Evolutionary conservation across 805 yeast species (phyloP).

Genomic region (Kodamaea kaohsiungensis): DNA sequence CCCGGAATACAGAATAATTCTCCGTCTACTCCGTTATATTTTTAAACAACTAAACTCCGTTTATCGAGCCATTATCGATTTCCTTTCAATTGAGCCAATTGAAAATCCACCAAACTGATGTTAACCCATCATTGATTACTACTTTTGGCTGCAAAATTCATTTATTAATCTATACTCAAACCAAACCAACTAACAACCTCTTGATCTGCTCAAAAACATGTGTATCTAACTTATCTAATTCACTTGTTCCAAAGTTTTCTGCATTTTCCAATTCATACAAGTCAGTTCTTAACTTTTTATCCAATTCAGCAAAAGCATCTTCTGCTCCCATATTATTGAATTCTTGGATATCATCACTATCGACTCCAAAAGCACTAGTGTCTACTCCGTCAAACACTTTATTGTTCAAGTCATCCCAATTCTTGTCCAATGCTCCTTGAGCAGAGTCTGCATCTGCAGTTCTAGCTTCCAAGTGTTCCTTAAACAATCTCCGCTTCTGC

Average conservation of each 20-base stretch:
- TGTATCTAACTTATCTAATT: slow-evolving; percentile 30
- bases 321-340: slow-evolving; percentile 33
- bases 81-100: too few relatives aligned
- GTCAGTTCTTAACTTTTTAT: slow-evolving; percentile 14
- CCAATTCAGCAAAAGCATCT: slow-evolving; percentile 26
- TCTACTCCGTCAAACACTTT: slow-evolving; percentile 26
- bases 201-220: not conserved
- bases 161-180: not conserved
- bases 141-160: too few relatives aligned
- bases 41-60: too few relatives aligned
- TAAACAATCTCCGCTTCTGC: slow-evolving; percentile 39
- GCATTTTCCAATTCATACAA: slow-evolving; percentile 18
- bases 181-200: not conserved
- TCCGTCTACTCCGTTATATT: too few relatives aligned
- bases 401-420: slow-evolving; percentile 49
- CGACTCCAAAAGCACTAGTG: slow-evolving; percentile 39
- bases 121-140: too few relatives aligned
- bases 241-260: slow-evolving; percentile 25
- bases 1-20: too few relatives aligned
- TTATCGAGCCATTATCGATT: too few relatives aligned
- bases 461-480: slow-evolving; percentile 29
- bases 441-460: slow-evolving; percentile 21
- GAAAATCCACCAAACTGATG: too few relatives aligned
- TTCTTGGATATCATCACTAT: slow-evolving; percentile 44
- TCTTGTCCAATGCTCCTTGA: slow-evolving; percentile 27